Evolutionary conservation across 352 stramenopile genomes (phyloP).

Genomic region (Pythium guiyangense): DNA sequence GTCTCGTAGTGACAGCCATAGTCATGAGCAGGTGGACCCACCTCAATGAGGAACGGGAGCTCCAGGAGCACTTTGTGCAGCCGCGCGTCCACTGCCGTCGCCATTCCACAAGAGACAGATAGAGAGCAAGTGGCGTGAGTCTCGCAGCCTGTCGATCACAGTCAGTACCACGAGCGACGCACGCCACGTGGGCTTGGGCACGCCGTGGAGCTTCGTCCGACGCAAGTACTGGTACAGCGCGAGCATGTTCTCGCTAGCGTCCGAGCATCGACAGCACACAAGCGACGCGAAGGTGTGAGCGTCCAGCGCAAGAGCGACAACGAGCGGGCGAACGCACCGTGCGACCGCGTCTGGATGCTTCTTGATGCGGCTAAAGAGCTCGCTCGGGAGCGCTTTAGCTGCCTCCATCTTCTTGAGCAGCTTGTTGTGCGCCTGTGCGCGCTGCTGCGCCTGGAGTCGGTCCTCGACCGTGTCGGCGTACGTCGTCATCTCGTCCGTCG

Average conservation of each 20-base stretch:
- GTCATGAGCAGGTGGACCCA: conserved; percentile 2
- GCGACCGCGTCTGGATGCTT: conserved; percentile 70
- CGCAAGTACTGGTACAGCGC: conserved; percentile 76
- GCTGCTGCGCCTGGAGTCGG: conserved; percentile 38
- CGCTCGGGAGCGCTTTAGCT: conserved; percentile 48
- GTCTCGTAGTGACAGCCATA: too few species aligned
- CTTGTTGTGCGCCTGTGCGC: conserved; percentile 69
- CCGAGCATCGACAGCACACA: conserved; percentile 1
- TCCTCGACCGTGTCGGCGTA: conserved; percentile 26
- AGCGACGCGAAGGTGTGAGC: too few species aligned
- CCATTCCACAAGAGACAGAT: background rate
- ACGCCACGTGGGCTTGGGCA: conserved; percentile 67
- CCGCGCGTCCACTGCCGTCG: conserved; percentile 41
- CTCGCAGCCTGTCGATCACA: too few species aligned
- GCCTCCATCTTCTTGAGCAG: conserved; percentile 80
- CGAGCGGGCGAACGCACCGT: conserved; percentile 18
- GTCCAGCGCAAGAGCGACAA: too few species aligned
- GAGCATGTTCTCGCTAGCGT: conserved; percentile 68
- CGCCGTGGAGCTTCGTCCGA: conserved; percentile 57
- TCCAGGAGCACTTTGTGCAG: conserved; percentile 69
- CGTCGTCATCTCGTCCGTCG: conserved; percentile 74
- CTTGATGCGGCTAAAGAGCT: conserved; percentile 67
- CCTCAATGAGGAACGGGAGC: conserved; percentile 72
- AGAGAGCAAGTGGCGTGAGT: background rate
- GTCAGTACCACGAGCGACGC: conserved; percentile 5